These are phyloP conservation scores for Kodamaea fungicola DNA, from an alignment of 1,139 yeast genomes.

Conservation along the genomic window DNA sequence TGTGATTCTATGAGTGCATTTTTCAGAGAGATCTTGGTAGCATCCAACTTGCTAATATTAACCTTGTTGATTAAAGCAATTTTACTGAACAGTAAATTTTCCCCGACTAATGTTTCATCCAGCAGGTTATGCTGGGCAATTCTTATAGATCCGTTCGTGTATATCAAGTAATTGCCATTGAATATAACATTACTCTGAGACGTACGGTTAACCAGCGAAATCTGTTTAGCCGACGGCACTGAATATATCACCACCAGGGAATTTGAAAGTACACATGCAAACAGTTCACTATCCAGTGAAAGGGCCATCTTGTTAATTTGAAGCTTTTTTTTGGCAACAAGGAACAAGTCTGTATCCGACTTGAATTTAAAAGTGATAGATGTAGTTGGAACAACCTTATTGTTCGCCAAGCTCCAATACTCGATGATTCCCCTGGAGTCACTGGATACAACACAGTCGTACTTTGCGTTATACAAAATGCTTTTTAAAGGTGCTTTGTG, in stretches of 20 bases:
- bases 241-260: conserved; percentile 35
- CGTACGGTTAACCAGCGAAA: neutral
- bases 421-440: conserved; percentile 44
- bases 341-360: conserved; percentile 41
- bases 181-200: neutral
- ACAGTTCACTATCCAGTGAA: conserved; percentile 23
- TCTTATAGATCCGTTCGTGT: conserved; percentile 15
- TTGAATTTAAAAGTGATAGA: conserved; percentile 31
- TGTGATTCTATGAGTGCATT: conserved; percentile 34
- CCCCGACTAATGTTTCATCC: neutral
- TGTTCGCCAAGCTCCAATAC: conserved; percentile 31
- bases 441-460: conserved; percentile 32
- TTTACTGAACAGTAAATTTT: neutral
- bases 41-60: conserved; percentile 16
- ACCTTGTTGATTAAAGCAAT: conserved; percentile 13
- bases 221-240: conserved; percentile 31
- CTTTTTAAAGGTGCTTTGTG: conserved; percentile 29
- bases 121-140: conserved; percentile 9
- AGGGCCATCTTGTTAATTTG: conserved; percentile 18
- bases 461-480: conserved; percentile 24
- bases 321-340: conserved; percentile 31
- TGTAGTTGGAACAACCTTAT: neutral
- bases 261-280: conserved; percentile 16
- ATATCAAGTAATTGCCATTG: neutral
- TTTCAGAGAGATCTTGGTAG: conserved; percentile 35